Conservation (phyloP, 202 grass and related monocot species). For the Carex arenaria region DNA sequence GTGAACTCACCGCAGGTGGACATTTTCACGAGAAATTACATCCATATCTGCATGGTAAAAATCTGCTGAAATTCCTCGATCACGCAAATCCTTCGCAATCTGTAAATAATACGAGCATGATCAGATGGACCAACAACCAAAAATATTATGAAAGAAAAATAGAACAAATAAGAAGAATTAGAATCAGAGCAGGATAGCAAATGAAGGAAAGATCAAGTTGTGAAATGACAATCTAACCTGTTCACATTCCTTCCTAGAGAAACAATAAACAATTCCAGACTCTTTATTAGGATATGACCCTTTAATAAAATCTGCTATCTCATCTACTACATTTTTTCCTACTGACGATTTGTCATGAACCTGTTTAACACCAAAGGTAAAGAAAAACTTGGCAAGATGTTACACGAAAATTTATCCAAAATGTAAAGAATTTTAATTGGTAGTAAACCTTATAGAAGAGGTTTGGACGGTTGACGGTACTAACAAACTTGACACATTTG, state of each 20-base stretch:
- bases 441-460: slow-evolving; percentile 76
- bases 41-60: slow-evolving; percentile 99
- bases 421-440: background rate
- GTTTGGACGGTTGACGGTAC: slow-evolving; percentile 86
- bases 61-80: slow-evolving; percentile 77
- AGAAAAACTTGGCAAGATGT: slow-evolving; percentile 2
- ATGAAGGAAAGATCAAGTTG: slow-evolving; percentile 8
- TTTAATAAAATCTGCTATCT: slow-evolving; percentile 76
- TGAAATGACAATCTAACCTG: slow-evolving; percentile 48
- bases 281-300: slow-evolving; percentile 80
- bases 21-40: slow-evolving; percentile 62
- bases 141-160: slow-evolving; percentile 4
- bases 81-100: slow-evolving; percentile 77
- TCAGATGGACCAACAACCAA: background rate
- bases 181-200: background rate
- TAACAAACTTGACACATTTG: slow-evolving; percentile 86
- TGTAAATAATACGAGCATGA: background rate
- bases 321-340: slow-evolving; percentile 78
- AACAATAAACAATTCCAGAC: slow-evolving; percentile 95
- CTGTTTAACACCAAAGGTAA: slow-evolving; percentile 36
- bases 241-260: slow-evolving; percentile 90
- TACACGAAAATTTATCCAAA: background rate
- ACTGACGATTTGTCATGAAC: slow-evolving; percentile 77
- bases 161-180: slow-evolving; percentile 15
- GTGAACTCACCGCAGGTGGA: slow-evolving; percentile 52